A percentile compares a stretch with the other conserved stretches of the same genome.
phyloP scores from a whole-genome alignment of 2,329 filamentous ascomycete species.

The Xenosphaeropsis pyriputrescens region DNA sequence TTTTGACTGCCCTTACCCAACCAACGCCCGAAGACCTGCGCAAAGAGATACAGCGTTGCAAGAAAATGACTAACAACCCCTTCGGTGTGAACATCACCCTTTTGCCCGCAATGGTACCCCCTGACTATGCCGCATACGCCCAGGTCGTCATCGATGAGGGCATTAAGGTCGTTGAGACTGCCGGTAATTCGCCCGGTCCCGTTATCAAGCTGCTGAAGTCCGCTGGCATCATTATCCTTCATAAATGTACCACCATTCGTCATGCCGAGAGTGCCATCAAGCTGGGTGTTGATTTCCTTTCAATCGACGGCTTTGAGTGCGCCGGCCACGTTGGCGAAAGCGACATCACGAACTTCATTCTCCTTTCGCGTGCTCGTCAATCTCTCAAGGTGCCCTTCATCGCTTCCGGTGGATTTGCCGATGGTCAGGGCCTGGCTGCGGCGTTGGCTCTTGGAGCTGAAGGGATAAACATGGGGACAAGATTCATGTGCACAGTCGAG shows the following conservation, averaged over 20 bases:
- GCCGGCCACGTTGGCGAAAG: conserved; percentile 78
- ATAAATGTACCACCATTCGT: conserved; percentile 95
- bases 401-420: conserved; percentile 87
- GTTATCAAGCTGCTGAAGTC: conserved; percentile 82
- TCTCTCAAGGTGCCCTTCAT: conserved; percentile 80
- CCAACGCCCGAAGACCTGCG: conserved; percentile 82
- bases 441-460: conserved; percentile 81
- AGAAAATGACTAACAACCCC: conserved; percentile 59
- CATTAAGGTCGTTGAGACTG: conserved; percentile 81
- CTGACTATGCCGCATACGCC: conserved; percentile 85
- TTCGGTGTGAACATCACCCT: conserved; percentile 96
- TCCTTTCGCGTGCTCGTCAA: conserved; percentile 75
- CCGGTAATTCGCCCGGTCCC: conserved; percentile 78
- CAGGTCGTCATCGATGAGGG: conserved; percentile 90
- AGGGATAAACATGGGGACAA: conserved; percentile 96
- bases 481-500: conserved; percentile 94
- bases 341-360: conserved; percentile 81
- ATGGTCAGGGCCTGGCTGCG: conserved; percentile 84
- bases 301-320: conserved; percentile 96
- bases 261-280: conserved; percentile 87
- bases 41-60: conserved; percentile 82
- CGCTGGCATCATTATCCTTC: conserved; percentile 64
- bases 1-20: conserved; percentile 83
- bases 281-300: conserved; percentile 90
- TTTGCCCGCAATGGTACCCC: conserved; percentile 75